Conservation (phyloP, 2,329 filamentous ascomycete species). For the Phaeosphaeria sp. region DNA sequence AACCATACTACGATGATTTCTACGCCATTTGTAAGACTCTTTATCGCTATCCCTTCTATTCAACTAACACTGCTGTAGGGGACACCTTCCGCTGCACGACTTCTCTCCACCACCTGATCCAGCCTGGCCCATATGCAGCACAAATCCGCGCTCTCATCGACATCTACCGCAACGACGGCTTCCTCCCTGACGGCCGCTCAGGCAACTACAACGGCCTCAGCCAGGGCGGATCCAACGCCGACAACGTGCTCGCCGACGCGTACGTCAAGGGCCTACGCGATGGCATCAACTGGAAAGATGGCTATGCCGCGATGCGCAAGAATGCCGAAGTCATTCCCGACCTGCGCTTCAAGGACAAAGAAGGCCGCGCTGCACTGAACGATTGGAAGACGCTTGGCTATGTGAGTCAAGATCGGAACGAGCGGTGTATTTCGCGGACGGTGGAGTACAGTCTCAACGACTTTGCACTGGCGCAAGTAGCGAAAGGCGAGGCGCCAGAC, state of each 20-base stretch:
- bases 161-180: constrained; percentile 69
- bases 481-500: constrained; percentile 42
- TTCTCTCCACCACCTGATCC: constrained; percentile 66
- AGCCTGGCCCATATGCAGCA: constrained; percentile 68
- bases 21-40: constrained; percentile 65
- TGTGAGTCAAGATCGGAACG: constrained; percentile 52
- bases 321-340: constrained; percentile 67
- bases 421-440: constrained; percentile 43
- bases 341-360: constrained; percentile 63
- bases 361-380: constrained; percentile 71
- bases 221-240: constrained; percentile 73
- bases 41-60: constrained; percentile 33
- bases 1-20: constrained; percentile 75
- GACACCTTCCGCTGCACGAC: constrained; percentile 69
- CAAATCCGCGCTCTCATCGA: constrained; percentile 71
- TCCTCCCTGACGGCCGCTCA: constrained; percentile 69
- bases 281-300: constrained; percentile 70
- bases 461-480: constrained; percentile 47
- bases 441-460: constrained; percentile 51
- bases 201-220: constrained; percentile 72
- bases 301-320: constrained; percentile 73
- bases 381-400: constrained; percentile 71
- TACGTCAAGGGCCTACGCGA: constrained; percentile 69
- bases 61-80: constrained; percentile 63
- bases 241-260: constrained; percentile 74